Evolutionary conservation across 768 basidiomycete genomes (phyloP).

Genomic region (Amanita exitialis): DNA sequence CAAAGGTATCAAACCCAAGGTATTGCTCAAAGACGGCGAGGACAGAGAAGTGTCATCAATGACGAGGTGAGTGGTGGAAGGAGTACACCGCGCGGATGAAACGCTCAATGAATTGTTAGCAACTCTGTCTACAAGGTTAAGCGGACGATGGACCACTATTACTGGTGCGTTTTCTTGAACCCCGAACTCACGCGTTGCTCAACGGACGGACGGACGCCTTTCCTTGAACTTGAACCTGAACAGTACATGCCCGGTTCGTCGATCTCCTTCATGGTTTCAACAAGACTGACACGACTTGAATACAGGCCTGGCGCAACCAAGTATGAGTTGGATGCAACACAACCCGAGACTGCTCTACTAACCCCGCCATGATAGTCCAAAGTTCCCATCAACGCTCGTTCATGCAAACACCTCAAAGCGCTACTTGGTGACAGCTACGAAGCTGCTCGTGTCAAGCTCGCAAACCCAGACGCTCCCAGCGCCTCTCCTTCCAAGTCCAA

Average conservation of each 20-base stretch:
- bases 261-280: neutral
- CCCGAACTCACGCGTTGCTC: neutral
- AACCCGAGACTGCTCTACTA: neutral
- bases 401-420: constrained; percentile 32
- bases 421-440: constrained; percentile 33
- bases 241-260: constrained; percentile 8
- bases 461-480: constrained; percentile 18
- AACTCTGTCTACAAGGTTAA: constrained; percentile 26
- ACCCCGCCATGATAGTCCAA: constrained; percentile 10
- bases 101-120: constrained; percentile 11
- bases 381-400: constrained; percentile 28
- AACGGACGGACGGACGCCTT: neutral
- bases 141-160: constrained; percentile 25
- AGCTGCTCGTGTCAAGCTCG: constrained; percentile 23
- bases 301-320: neutral
- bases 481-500: constrained; percentile 10
- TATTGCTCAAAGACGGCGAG: constrained; percentile 26
- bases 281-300: too few species aligned
- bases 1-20: constrained; percentile 29
- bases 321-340: neutral
- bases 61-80: constrained; percentile 13
- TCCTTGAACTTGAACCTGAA: neutral
- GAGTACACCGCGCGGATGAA: neutral
- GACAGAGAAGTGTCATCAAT: constrained; percentile 10
- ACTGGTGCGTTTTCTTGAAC: neutral